These are phyloP conservation scores for Oryza brachyantha DNA, from an alignment of 176 grass and related monocot species.

Conservation along the genomic window DNA sequence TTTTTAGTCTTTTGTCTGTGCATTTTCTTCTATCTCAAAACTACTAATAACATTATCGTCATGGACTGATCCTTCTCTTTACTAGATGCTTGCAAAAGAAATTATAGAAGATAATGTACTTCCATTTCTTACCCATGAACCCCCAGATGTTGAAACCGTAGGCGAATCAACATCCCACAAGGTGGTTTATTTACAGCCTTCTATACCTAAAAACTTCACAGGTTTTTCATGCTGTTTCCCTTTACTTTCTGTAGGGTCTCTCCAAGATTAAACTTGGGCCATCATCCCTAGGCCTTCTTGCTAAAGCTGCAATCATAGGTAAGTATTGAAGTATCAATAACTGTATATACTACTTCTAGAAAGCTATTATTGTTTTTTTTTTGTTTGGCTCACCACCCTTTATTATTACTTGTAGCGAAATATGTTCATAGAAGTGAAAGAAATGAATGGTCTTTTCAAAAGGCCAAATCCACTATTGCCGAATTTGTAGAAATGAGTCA, in stretches of 20 bases:
- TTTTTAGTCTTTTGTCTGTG: slow-evolving; percentile 5
- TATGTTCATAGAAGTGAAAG: slow-evolving; percentile 65
- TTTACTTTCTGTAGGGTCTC: slow-evolving; percentile 52
- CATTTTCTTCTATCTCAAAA: slow-evolving; percentile 14
- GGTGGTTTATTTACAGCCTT: slow-evolving; percentile 39
- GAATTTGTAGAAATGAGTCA: slow-evolving; percentile 85
- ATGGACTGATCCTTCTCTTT: slow-evolving; percentile 23
- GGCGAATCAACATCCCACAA: slow-evolving; percentile 55
- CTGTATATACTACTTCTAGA: slow-evolving; percentile 1
- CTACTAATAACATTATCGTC: background rate
- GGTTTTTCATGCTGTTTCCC: slow-evolving; percentile 16
- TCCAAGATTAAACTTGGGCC: slow-evolving; percentile 76
- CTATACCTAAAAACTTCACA: slow-evolving; percentile 12
- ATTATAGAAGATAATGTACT: slow-evolving; percentile 86
- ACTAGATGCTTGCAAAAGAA: slow-evolving; percentile 95
- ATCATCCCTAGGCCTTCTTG: slow-evolving; percentile 72
- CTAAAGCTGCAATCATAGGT: slow-evolving; percentile 82
- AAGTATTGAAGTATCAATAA: slow-evolving; percentile 12
- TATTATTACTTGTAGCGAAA: slow-evolving; percentile 67
- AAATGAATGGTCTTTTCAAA: slow-evolving; percentile 61
- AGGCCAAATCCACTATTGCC: slow-evolving; percentile 61
- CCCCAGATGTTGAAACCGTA: slow-evolving; percentile 54
- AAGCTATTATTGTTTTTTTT: background rate
- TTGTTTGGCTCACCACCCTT: slow-evolving; percentile 32
- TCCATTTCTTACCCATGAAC: slow-evolving; percentile 70